Percentiles rank a stretch among this genome's conserved stretches.
phyloP scores from a whole-genome alignment of 148 eudicot genomes.

The Heliosperma pusillum region DNA sequence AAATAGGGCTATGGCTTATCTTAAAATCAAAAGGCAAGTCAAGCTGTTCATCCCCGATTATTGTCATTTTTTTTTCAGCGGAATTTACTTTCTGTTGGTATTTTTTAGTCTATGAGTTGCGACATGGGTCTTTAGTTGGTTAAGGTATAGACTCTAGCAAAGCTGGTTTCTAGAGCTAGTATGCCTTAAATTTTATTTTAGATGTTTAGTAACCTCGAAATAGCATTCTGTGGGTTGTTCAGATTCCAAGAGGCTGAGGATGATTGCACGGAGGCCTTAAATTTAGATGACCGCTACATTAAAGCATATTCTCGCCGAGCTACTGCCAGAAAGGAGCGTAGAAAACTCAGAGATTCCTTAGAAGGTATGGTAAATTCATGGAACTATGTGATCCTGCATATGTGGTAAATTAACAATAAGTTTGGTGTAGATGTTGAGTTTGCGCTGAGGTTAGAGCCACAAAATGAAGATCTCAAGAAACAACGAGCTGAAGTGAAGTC shows the following conservation, averaged over 20 bases:
- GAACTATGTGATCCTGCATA: background rate
- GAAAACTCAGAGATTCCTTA: conserved; percentile 72
- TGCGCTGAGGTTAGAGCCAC: conserved; percentile 87
- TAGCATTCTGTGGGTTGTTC: conserved; percentile 20
- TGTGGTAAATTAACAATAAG: conserved; percentile 16
- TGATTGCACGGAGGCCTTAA: conserved; percentile 93
- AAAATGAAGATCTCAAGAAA: conserved; percentile 82
- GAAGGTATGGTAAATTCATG: conserved; percentile 48
- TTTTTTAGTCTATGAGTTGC: background rate
- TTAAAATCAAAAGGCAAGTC: conserved; percentile 70
- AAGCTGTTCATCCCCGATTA: background rate
- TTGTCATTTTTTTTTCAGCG: background rate
- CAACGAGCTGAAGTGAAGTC: conserved; percentile 73
- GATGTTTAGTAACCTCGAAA: background rate
- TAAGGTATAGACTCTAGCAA: background rate
- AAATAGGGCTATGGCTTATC: conserved; percentile 97
- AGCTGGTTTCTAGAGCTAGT: background rate
- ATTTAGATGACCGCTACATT: conserved; percentile 89
- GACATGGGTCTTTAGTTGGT: background rate
- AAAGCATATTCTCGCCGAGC: conserved; percentile 97
- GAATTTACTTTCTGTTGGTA: background rate
- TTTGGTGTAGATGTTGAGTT: conserved; percentile 75
- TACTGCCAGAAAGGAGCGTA: conserved; percentile 86
- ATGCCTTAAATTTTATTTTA: background rate
- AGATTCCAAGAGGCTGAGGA: conserved; percentile 92